phyloP scores from a whole-genome alignment of 148 eudicot species.

The Drosera capensis region DNA sequence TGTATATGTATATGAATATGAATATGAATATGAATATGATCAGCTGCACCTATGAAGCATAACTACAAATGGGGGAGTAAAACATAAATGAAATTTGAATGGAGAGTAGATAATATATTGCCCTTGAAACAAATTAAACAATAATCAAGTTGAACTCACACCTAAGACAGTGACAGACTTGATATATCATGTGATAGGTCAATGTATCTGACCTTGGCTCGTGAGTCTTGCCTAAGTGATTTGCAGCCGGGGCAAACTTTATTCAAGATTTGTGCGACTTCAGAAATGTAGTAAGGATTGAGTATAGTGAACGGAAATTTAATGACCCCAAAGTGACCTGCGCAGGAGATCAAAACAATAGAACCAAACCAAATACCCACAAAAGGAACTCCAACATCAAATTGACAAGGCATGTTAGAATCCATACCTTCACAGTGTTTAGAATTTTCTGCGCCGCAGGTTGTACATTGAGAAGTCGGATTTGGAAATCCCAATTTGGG shows the following conservation, averaged over 20 bases:
- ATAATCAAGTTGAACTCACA: too few species aligned
- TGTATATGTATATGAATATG: too few species aligned
- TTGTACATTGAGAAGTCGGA: slow-evolving; percentile 45
- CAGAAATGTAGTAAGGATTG: slow-evolving; percentile 68
- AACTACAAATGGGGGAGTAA: too few species aligned
- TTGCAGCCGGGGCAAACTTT: slow-evolving; percentile 88
- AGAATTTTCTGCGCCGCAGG: slow-evolving; percentile 54
- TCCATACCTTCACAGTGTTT: slow-evolving; percentile 71
- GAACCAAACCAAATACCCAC: background rate
- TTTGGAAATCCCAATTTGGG: slow-evolving; percentile 79
- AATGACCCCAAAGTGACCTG: slow-evolving; percentile 90
- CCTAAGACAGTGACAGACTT: too few species aligned
- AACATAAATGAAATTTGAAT: too few species aligned
- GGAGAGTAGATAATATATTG: too few species aligned
- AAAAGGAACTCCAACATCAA: slow-evolving; percentile 1
- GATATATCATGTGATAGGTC: too few species aligned
- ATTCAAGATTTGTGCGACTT: slow-evolving; percentile 69
- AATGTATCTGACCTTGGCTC: slow-evolving; percentile 52
- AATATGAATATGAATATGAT: too few species aligned
- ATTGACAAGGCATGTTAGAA: background rate
- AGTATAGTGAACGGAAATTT: slow-evolving; percentile 52
- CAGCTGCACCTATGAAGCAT: too few species aligned
- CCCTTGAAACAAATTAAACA: too few species aligned
- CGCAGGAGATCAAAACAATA: slow-evolving; percentile 9
- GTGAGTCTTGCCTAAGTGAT: slow-evolving; percentile 26